A percentile compares a stretch with the other conserved stretches of the same genome.
Conservation (phyloP, 148 eudicot species). For the Selenicereus undatus region DNA sequence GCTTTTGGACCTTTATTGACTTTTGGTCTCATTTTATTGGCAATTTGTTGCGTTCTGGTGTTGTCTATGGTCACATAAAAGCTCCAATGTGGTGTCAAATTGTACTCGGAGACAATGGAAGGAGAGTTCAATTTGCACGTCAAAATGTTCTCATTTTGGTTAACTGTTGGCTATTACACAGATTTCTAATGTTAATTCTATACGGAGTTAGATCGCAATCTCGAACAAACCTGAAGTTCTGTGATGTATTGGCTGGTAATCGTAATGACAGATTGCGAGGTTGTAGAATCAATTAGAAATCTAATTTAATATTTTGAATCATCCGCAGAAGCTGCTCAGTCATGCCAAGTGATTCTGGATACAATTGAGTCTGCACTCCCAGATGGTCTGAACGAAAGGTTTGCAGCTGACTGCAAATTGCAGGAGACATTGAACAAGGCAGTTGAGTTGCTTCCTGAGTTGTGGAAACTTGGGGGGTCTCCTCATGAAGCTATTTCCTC, state of each 20-base stretch:
- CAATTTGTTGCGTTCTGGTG: not conserved
- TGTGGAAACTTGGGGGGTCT: slow-evolving; percentile 55
- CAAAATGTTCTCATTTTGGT: not conserved
- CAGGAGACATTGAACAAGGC: slow-evolving; percentile 62
- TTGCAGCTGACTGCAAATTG: slow-evolving; percentile 53
- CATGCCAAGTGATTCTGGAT: slow-evolving; percentile 69
- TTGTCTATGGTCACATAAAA: not conserved
- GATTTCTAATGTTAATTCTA: not conserved
- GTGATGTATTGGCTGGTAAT: not conserved
- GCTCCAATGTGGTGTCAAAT: not conserved
- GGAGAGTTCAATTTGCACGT: not conserved
- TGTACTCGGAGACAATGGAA: not conserved
- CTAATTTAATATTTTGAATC: slow-evolving; percentile 19
- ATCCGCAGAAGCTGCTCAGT: slow-evolving; percentile 86
- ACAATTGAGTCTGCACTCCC: slow-evolving; percentile 70
- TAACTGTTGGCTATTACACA: not conserved
- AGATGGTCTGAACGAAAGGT: slow-evolving; percentile 62
- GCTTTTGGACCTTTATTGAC: not conserved
- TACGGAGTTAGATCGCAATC: not conserved
- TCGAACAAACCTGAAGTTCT: not conserved
- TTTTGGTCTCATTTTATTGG: not conserved
- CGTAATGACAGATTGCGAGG: not conserved
- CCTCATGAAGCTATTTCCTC: slow-evolving; percentile 59
- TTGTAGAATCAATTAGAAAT: not conserved
- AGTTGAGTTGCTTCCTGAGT: slow-evolving; percentile 75